Evolutionary conservation across 495 filamentous ascomycete genomes (phyloP).

Genomic region (Penicillium longicatenatum): DNA sequence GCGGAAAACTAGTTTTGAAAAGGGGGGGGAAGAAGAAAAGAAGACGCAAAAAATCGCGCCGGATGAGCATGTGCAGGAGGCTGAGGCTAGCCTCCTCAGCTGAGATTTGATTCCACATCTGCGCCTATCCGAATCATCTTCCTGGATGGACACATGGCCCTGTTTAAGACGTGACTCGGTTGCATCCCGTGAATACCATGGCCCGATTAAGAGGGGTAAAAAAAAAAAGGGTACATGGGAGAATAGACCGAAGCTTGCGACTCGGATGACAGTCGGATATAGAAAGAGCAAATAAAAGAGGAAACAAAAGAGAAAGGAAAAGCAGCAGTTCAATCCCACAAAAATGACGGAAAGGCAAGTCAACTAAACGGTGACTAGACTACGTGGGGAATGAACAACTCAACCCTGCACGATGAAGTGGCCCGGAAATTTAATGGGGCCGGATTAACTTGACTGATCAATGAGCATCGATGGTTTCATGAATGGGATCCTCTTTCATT

Average conservation of each 20-base stretch:
- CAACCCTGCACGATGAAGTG: constrained; percentile 19
- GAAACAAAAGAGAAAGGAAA: not conserved
- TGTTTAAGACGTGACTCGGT: not conserved
- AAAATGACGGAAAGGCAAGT: not conserved
- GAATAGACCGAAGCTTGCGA: not conserved
- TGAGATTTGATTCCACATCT: not conserved
- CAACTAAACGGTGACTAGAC: constrained; percentile 7
- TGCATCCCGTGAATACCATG: not conserved
- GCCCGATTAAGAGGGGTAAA: constrained; percentile 1
- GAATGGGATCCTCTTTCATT: not conserved
- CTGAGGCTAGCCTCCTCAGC: constrained; percentile 1
- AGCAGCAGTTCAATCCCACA: not conserved
- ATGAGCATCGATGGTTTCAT: not conserved
- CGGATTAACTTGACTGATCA: not conserved
- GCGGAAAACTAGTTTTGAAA: not conserved
- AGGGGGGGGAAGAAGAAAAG: not conserved
- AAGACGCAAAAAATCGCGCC: not conserved
- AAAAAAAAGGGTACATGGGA: not conserved
- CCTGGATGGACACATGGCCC: not conserved
- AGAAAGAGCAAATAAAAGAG: not conserved
- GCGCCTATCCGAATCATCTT: not conserved
- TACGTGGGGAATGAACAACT: constrained; percentile 19
- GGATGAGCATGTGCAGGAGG: not conserved
- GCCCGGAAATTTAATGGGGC: constrained; percentile 11
- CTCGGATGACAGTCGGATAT: not conserved